Base-by-base conservation (phyloP, 2,329 filamentous ascomycete genomes). In the Purpureocillium lavendulum region DNA sequence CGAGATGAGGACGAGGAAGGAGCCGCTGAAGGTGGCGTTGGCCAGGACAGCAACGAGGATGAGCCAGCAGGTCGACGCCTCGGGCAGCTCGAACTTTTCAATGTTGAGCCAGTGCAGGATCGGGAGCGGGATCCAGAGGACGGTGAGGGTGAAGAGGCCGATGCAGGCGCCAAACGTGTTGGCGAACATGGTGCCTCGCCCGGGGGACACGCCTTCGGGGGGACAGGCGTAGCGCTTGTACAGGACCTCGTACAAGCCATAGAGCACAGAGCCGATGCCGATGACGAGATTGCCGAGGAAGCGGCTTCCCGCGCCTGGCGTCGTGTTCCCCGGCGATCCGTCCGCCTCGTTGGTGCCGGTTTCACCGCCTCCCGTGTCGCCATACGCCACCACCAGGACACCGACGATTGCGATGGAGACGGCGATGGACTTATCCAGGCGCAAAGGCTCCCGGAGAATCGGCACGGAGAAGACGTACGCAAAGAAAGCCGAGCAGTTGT, bases 401-500 rank as follows among this genome's bases (percentile, higher is more conserved):
- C 92, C 92, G 0, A 80, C 65, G 44, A 97, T 94, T 40, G 92
- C 92, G 30, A 98, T 76, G 10, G 78, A 71, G 2, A 98, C 92
- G 4, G 90, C 86, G 37, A 94, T 59, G 21, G 88, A 81, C 67
- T 98, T 98, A 64, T 87, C 87, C 30, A 82, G 65, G 16, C 87
- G 80, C 11, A 96, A 65, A 49, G 84, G 87, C 61, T 98, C 92
- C 41, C 85, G 80, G 3, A 98, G 71, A 14, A 98, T 65, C 1
- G 89, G 88, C 33, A 98, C 88, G 34, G 86, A 94, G 58, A 98
- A 98, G 11, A 87, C 90, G 58, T 98, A 98, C 36, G 92, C 92
- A 60, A 98, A 98, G 65, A 98, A 98, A 42, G 92, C 90, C 39
- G 87, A 94, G 71, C 92, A 98, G 66, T 98, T 98, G 74, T 98